Evolutionary conservation across 2,329 filamentous ascomycete species (phyloP), one percentile per base, ranked within the genome.

Genomic region (Hypoxylon sp.): DNA sequence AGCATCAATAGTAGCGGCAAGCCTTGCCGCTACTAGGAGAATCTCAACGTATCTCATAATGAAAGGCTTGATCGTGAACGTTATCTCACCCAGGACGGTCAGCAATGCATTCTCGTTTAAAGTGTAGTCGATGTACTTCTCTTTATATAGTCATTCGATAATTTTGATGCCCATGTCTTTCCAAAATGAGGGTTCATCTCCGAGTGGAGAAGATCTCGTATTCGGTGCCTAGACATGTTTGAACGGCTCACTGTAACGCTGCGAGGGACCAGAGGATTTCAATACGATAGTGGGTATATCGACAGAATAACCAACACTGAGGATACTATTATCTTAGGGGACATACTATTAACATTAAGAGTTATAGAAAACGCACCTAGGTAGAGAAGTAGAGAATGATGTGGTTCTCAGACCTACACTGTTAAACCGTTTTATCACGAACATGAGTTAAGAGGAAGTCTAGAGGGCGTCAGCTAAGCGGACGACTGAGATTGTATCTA

Each of bases 171-270:
- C 4, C 19, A 42, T 14, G 26, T 33, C 51, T 47, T 62, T 48
- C 53, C 48, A 3, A 62, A 51, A 63, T 24, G 24, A 52, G 60
- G 29, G 29, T 62, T 57, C 17, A 57, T 63, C 37, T 63, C 57
- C 44, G 54, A n/a, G 67, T 70, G 64, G 64, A 63, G 60, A 55
- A 59, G 55, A 56, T 9, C 65, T 68, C 68, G 68, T 70, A 57
- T 70, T 70, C 61, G 39, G 42, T 22, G 50, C 42, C 50, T 17
- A 59, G 57, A 53, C 57, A n/a, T 22, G 10, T 46, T 66, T 17
- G 5, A 33, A 50, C 8, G 24, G 14, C 14, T 57, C 50, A 9
- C 10, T 70, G 67, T 31, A 58, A 70, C 63, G 51, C 47, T 64
- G 60, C 29, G 17, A 54, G 51, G 55, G 55, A 10, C 39, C 8